Evolutionary conservation across 768 basidiomycete species (phyloP).

Genomic region (Hortiboletus flavorubellus): DNA sequence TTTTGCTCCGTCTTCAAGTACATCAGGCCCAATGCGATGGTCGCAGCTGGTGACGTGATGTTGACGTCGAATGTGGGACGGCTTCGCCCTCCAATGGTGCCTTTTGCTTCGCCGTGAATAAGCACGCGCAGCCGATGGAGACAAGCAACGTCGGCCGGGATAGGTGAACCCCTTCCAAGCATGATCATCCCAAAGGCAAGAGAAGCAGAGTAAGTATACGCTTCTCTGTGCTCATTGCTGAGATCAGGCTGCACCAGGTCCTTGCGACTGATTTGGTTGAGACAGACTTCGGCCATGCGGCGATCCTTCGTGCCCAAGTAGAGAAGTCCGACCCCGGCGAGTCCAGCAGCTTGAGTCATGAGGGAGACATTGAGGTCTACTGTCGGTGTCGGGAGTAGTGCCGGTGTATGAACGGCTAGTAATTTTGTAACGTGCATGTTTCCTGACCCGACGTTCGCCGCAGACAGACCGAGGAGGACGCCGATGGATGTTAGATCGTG

Average conservation of each 20-base stretch:
- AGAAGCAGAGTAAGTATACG: constrained; percentile 86
- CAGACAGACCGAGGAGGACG: constrained; percentile 88
- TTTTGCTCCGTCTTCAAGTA: constrained; percentile 80
- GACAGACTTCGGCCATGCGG: constrained; percentile 89
- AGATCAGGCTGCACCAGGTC: constrained; percentile 80
- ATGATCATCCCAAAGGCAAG: constrained; percentile 96
- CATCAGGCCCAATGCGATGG: constrained; percentile 89
- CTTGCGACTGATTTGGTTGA: constrained; percentile 75
- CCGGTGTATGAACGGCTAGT: constrained; percentile 89
- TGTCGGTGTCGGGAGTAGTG: constrained; percentile 80
- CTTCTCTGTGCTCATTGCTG: constrained; percentile 86
- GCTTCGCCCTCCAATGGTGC: constrained; percentile 34
- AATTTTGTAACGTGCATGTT: constrained; percentile 89
- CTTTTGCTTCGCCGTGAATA: constrained; percentile 67
- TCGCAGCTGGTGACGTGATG: constrained; percentile 88
- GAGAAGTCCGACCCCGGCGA: constrained; percentile 84
- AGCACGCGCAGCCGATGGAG: constrained; percentile 68
- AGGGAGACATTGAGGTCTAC: constrained; percentile 90
- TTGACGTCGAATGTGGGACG: constrained; percentile 73
- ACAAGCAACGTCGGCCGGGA: constrained; percentile 72
- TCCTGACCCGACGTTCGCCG: constrained; percentile 81
- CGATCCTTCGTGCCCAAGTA: constrained; percentile 87
- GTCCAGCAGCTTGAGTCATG: constrained; percentile 84
- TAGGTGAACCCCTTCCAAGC: constrained; percentile 79
- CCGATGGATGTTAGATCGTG: constrained; percentile 95